Conservation (phyloP, 1,284 basidiomycete species). For the Malassezia globosa region DNA sequence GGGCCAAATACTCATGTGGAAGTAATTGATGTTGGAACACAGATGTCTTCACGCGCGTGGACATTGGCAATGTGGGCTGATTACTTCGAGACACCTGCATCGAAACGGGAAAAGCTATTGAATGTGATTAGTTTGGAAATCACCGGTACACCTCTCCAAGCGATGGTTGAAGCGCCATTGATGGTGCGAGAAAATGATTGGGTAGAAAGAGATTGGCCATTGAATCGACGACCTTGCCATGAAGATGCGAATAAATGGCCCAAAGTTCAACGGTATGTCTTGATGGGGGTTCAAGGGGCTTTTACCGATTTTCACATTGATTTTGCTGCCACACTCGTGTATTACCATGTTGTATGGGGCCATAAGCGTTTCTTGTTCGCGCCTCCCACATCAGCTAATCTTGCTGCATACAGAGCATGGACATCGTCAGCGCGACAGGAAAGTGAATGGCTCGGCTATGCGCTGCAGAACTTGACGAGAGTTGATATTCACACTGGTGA, state of each 20-base stretch:
- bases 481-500: conserved; percentile 71
- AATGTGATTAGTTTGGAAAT: conserved; percentile 84
- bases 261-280: conserved; percentile 87
- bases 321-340: conserved; percentile 29
- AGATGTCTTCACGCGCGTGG: conserved; percentile 54
- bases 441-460: conserved; percentile 77
- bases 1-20: conserved; percentile 47
- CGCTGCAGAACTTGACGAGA: conserved; percentile 75
- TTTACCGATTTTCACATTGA: conserved; percentile 53
- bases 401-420: conserved; percentile 79
- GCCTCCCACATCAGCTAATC: conserved; percentile 70
- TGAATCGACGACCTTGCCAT: conserved; percentile 26
- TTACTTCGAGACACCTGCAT: conserved; percentile 62
- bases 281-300: conserved; percentile 74
- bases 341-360: conserved; percentile 32
- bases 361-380: conserved; percentile 79
- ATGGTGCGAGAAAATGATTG: conserved; percentile 69
- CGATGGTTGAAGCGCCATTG: conserved; percentile 67
- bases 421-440: conserved; percentile 62
- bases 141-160: conserved; percentile 62
- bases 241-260: conserved; percentile 55
- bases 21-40: conserved; percentile 47
- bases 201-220: conserved; percentile 90
- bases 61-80: conserved; percentile 77
- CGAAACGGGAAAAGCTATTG: conserved; percentile 57